Conservation (phyloP, 345 rosid genomes). For the Linum tenue region DNA sequence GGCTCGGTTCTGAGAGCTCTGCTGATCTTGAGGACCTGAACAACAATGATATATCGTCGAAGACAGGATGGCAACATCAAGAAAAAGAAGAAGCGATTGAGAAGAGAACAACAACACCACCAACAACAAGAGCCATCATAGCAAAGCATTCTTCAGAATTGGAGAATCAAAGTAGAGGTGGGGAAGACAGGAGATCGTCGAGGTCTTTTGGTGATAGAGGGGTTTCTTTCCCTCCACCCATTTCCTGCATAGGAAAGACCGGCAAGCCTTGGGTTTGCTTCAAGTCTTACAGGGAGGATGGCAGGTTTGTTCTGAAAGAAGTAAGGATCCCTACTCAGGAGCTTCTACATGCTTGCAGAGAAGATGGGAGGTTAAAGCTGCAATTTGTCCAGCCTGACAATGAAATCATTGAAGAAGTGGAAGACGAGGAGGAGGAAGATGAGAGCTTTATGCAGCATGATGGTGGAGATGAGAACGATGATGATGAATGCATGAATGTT, state of each 20-base stretch:
- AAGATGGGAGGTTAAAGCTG: slow-evolving; percentile 69
- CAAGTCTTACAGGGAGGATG: slow-evolving; percentile 65
- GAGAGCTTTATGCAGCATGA: slow-evolving; percentile 6
- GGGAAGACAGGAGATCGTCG: slow-evolving; percentile 28
- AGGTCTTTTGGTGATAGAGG: slow-evolving; percentile 7
- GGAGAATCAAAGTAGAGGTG: slow-evolving; percentile 1
- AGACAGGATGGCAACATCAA: slow-evolving; percentile 22
- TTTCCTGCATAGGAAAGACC: slow-evolving; percentile 48
- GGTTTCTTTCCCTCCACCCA: slow-evolving; percentile 64
- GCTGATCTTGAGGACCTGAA: slow-evolving; percentile 51
- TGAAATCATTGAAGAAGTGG: slow-evolving; percentile 31
- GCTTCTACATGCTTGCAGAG: slow-evolving; percentile 61
- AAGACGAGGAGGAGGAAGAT: slow-evolving; percentile 14
- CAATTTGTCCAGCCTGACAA: slow-evolving; percentile 58
- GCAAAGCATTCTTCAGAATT: slow-evolving; percentile 1
- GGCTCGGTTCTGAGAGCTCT: slow-evolving; percentile 78
- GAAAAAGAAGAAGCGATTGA: slow-evolving; percentile 5
- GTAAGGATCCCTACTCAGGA: slow-evolving; percentile 64
- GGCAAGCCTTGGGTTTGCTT: slow-evolving; percentile 69
- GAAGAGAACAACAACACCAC: slow-evolving; percentile 9
- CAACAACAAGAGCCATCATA: not conserved
- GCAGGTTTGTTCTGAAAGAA: slow-evolving; percentile 74
- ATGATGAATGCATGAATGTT: not conserved
- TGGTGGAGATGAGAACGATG: slow-evolving; percentile 19
- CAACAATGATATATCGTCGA: slow-evolving; percentile 13